Conservation (phyloP, 129 eudicot genomes). For the Artemisia annua region DNA sequence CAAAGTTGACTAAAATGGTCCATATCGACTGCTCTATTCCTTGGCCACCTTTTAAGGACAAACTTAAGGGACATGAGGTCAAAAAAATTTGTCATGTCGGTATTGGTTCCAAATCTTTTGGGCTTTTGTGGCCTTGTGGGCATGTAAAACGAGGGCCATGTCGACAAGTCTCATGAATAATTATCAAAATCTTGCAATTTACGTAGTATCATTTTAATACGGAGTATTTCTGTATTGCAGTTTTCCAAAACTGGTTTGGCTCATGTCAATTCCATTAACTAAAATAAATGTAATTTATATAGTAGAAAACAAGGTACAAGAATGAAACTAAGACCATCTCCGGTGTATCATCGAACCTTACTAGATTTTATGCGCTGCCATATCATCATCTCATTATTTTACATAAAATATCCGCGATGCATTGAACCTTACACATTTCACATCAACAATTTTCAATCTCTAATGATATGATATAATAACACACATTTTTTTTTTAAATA, state of each 20-base stretch:
- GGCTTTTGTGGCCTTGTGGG: not conserved
- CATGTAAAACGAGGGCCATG: slow-evolving; percentile 11
- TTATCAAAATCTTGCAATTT: not conserved
- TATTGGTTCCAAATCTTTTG: slow-evolving; percentile 5
- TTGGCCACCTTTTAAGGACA: not conserved
- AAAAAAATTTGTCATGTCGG: not conserved
- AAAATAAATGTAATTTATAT: too few species aligned
- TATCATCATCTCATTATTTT: too few species aligned
- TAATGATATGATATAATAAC: too few species aligned
- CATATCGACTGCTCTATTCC: slow-evolving; percentile 25
- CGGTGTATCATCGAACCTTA: too few species aligned
- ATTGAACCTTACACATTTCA: too few species aligned
- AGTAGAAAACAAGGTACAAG: too few species aligned
- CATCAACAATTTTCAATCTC: too few species aligned
- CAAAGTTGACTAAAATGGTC: slow-evolving; percentile 33
- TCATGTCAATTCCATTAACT: not conserved
- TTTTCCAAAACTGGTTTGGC: too few species aligned
- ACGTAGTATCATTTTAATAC: not conserved
- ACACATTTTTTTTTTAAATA: too few species aligned
- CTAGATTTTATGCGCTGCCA: too few species aligned
- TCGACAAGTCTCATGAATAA: not conserved
- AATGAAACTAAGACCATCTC: too few species aligned
- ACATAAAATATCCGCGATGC: too few species aligned
- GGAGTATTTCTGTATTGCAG: not conserved
- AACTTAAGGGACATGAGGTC: not conserved